Evolutionary conservation across 768 basidiomycete species (phyloP), one percentile per base, ranked within the genome.

Genomic region (Naganishia vishniacii): DNA sequence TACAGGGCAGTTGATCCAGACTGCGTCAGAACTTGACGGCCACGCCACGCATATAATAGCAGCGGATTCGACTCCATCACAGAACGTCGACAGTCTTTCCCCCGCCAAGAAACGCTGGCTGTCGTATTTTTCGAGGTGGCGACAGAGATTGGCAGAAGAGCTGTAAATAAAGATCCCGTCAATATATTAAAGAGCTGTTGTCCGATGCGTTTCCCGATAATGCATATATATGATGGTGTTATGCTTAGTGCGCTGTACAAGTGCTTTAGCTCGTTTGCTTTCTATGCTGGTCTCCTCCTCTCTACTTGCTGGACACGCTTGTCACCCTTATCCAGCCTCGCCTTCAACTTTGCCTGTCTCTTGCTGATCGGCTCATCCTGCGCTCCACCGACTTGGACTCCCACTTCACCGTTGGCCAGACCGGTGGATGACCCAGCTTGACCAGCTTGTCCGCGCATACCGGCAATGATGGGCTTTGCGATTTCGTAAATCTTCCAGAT

Each of bases 261-360:
- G n/a, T 20, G 34, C 42, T 18, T 5, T 5, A 5, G 42, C 6
- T 6, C 42, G 11, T 44, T 44, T 20, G 11, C n/a, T n/a, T 8
- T 44, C 29, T 61, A 59, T 42, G 53, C 53, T 20, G 53, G 53
- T 23, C 53, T 34, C 37, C 49, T 46, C 41, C 66, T 65, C 32
- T 72, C 68, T 3, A 70, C 65, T 62, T 73, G 72, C 63, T 77
- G 73, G 0, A 77, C 68, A 62, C 75, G 62, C 67, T 77, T 77
- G 56, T 77, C 75, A 4, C 75, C 75, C 67, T 71, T 72, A 51
- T 77, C 75, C 68, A 71, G 68, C 59, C 75, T 69, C 7, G 73
- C 74, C 32, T 69, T 56, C 32, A 77, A 53, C 59, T 77, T 77
- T 11, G 72, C 72, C 46, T 77, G 75, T 53, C 65, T 67, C 51